Base-by-base conservation (phyloP, 495 filamentous ascomycete species). In the Tuber melanosporum region DNA sequence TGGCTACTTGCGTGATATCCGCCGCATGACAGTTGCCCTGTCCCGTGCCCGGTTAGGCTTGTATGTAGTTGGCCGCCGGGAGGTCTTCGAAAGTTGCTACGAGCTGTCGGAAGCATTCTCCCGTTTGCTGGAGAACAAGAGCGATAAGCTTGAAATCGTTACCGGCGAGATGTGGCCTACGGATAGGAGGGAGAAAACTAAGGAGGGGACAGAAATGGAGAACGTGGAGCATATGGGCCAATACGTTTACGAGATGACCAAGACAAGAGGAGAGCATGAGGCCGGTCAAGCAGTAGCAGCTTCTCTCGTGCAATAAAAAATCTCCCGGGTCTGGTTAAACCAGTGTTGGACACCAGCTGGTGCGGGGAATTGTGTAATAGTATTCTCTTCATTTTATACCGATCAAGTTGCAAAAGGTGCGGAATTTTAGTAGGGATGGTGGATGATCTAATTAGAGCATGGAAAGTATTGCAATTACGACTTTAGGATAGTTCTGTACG, bases 161-260 rank as follows among this genome's bases (percentile, higher is more conserved):
- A 91, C 92, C 9, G 92, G 92, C 12, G 95, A 99, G 85, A 89
- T 98, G 87, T 97, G 88, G 86, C 93, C 93, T 1, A 88, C 92
- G 2, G 84, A 88, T 43, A 87, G 93, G 70, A 83, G 86, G 43
- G 85, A 86, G 20, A 88, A 89, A 22, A 87, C 89, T n/a, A 87
- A 89, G 17, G 89, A 88, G 73, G 87, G 85, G 0, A 85, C 87
- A 73, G 87, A 89, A 12, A 98, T 99, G 93, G 92, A 93, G 81
- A 89, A 92, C 45, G 90, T 98, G 12, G 95, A 98, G 85, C 95
- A 99, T 87, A 85, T 99, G 49, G 96, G 95, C 8, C 92, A 97
- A 85, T 98, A 97, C 85, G 95, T 99, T 39, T 97, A 90, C 85
- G 93, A 99, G 85, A 98, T 99, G 93, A 95, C 94, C 19, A 87